Evolutionary conservation across 1,284 basidiomycete genomes (phyloP).

Genomic region (Rhodotorula sp.): DNA sequence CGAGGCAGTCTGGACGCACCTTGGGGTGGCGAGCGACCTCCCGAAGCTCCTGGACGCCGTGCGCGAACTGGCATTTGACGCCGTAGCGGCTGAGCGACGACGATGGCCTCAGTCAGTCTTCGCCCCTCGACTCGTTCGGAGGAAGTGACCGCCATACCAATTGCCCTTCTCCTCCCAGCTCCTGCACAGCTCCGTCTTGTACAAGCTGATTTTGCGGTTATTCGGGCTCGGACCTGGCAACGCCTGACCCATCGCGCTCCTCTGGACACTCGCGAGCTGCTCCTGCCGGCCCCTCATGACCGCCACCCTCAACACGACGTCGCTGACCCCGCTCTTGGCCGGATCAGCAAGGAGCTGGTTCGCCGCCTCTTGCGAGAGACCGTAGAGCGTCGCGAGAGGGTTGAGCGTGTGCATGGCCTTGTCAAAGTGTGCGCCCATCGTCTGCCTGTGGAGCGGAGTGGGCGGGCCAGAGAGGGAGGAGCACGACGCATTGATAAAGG

Average conservation of each 20-base stretch:
- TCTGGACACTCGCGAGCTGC: conserved; percentile 27
- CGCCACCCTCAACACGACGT: conserved; percentile 32
- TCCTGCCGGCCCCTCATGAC: conserved; percentile 32
- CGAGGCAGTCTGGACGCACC: conserved; percentile 54
- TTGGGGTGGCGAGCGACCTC: conserved; percentile 79
- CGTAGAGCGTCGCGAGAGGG: conserved; percentile 36
- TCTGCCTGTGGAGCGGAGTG: conserved; percentile 7
- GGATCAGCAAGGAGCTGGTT: conserved; percentile 32
- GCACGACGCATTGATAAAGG: conserved; percentile 33
- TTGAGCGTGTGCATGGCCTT: conserved; percentile 32
- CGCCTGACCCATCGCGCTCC: conserved; percentile 15
- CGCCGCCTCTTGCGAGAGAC: conserved; percentile 32
- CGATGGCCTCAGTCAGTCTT: background rate
- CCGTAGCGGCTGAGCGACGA: conserved; percentile 60
- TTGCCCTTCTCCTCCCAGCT: conserved; percentile 89
- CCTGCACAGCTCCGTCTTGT: conserved; percentile 86
- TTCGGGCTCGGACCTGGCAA: conserved; percentile 72
- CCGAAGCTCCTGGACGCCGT: conserved; percentile 81
- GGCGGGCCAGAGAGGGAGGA: conserved; percentile 16
- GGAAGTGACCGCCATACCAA: conserved; percentile 52
- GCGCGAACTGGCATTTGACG: conserved; percentile 83
- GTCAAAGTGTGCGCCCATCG: conserved; percentile 37
- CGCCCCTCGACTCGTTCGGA: rapidly evolving
- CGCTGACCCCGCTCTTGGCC: conserved; percentile 31
- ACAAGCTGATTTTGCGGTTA: conserved; percentile 79